phyloP scores from a whole-genome alignment of 805 yeast genomes.

The Ogataea salicorniae region DNA sequence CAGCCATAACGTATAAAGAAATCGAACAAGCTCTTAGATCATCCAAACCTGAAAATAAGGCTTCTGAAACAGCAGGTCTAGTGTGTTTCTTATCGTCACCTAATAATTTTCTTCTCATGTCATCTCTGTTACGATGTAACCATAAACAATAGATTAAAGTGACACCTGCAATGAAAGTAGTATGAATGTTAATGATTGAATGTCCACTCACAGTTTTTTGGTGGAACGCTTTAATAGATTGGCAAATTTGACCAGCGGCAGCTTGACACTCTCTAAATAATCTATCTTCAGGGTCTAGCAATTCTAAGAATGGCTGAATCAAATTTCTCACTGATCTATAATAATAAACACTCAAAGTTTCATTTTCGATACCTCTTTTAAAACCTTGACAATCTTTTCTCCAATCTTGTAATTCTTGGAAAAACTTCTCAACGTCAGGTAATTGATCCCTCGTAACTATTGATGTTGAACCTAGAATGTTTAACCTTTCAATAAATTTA shows the following conservation, averaged over 20 bases:
- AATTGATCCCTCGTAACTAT: slow-evolving; percentile 35
- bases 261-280: slow-evolving; percentile 64
- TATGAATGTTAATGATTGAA: slow-evolving; percentile 61
- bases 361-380: slow-evolving; percentile 48
- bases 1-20: slow-evolving; percentile 61
- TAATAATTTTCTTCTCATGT: slow-evolving; percentile 45
- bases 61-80: slow-evolving; percentile 51
- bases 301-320: slow-evolving; percentile 60
- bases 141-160: slow-evolving; percentile 63
- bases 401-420: slow-evolving; percentile 55
- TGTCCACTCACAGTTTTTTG: slow-evolving; percentile 59
- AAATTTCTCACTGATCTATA: slow-evolving; percentile 54
- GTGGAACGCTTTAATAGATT: slow-evolving; percentile 56
- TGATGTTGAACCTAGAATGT: slow-evolving; percentile 31
- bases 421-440: slow-evolving; percentile 45
- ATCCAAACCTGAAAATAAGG: slow-evolving; percentile 50
- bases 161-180: slow-evolving; percentile 65
- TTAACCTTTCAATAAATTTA: slow-evolving; percentile 48
- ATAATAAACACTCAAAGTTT: slow-evolving; percentile 53
- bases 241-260: slow-evolving; percentile 68
- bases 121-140: slow-evolving; percentile 59
- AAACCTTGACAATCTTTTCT: slow-evolving; percentile 46
- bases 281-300: slow-evolving; percentile 55
- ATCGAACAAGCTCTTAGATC: slow-evolving; percentile 63
- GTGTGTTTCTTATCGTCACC: slow-evolving; percentile 60